A percentile compares a stretch with the other conserved stretches of the same genome.
phyloP scores from a whole-genome alignment of 2,329 filamentous ascomycete genomes.

The Trichoderma atroviride region DNA sequence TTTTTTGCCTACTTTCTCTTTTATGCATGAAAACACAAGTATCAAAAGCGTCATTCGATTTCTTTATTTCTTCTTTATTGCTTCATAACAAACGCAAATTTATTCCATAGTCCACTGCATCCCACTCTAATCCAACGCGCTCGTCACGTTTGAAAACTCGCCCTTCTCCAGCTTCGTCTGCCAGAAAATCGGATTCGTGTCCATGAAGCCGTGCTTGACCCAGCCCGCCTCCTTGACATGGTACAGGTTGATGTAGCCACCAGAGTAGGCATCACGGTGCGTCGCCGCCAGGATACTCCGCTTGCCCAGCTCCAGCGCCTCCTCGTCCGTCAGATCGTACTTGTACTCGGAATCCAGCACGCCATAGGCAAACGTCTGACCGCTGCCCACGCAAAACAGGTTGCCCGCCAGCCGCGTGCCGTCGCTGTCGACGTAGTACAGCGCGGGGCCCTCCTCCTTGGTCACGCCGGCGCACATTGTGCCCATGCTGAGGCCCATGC shows the following conservation, averaged over 20 bases:
- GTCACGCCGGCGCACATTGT: conserved; percentile 99
- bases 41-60: no score
- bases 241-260: conserved; percentile 98
- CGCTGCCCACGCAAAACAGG: conserved; percentile 96
- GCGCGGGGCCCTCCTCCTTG: conserved; percentile 89
- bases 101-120: neutral
- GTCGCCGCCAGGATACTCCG: conserved; percentile 94
- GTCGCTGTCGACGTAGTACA: conserved; percentile 97
- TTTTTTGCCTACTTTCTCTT: neutral
- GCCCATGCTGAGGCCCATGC: conserved; percentile 97
- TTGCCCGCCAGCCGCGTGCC: conserved; percentile 91
- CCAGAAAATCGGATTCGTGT: conserved; percentile 99
- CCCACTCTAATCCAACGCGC: conserved; percentile 57
- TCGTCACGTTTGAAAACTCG: conserved; percentile 95
- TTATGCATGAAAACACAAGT: neutral
- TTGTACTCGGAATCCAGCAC: conserved; percentile 94
- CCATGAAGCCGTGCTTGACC: conserved; percentile 98
- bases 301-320: conserved; percentile 86
- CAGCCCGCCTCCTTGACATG: conserved; percentile 99
- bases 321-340: conserved; percentile 84
- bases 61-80: conserved; percentile 8
- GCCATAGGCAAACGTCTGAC: conserved; percentile 98
- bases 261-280: conserved; percentile 97
- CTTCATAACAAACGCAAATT: neutral
- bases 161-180: conserved; percentile 98